Base-by-base conservation (phyloP, 2,329 filamentous ascomycete species). In the Cordyceps cateniannulata region DNA sequence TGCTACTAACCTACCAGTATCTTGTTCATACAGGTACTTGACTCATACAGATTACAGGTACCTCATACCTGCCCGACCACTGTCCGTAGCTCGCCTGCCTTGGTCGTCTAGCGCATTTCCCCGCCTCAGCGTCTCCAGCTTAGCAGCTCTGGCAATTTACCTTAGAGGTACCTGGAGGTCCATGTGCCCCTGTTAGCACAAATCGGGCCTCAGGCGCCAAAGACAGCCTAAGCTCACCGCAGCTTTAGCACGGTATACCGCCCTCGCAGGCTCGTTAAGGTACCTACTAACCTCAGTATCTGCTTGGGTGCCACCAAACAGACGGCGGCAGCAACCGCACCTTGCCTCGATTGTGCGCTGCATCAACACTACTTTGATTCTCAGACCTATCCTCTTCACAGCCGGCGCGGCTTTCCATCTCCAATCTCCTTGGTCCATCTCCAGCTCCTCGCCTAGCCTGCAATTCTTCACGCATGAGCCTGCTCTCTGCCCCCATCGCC, bases 391-490 rank as follows among this genome's bases (percentile, higher is more conserved):
- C 49, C 57, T 45, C 49, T 24, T 25, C 57, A 35, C 48, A 40
- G 57, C 48, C 32, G 49, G n/a, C 42, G 48, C 57, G 57, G 48
- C 57, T 27, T 59, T 38, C 8, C 57, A 59, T 53, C 48, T 47
- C 22, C 47, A 44, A 5, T 38, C 49, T 44, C 32, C 32, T 45
- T 27, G 9, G 12, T 22, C 20, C 54, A 58, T 58, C 44, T 25
- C 32, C 45, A 49, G 18, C 20, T 49, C 44, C 5, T 32, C 45
- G 24, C 25, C 12, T n/a, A 20, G 20, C 24, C 49, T 38, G 57
- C 57, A 59, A 53, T 47, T 47, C 14, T n/a, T 53, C 49, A 38
- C 57, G 38, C 10, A 59, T 59, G 57, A 59, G 22, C 12, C 48
- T 38, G 20, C 22, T 18, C n/a, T 20, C 40, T 42, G 49, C 14